phyloP scores from a whole-genome alignment of 495 filamentous ascomycete genomes.

The Hypomontagnella monticulosa region DNA sequence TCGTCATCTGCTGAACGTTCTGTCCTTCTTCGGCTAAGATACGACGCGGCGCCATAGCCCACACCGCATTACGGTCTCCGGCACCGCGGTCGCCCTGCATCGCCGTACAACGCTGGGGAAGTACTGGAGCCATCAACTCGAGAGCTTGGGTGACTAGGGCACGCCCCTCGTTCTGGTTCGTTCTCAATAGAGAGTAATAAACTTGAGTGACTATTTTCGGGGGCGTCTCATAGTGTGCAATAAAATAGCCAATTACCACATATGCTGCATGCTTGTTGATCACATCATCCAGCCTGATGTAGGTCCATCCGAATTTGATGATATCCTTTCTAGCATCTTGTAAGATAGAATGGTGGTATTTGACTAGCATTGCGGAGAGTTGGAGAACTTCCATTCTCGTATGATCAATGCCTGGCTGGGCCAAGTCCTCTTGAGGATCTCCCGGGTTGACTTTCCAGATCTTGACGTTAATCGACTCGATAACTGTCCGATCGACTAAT shows the following conservation, averaged over 20 bases:
- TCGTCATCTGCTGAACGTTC: conserved; percentile 94
- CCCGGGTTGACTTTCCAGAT: conserved; percentile 90
- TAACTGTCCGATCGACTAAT: conserved; percentile 86
- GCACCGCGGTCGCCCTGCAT: conserved; percentile 38
- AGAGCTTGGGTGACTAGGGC: conserved; percentile 92
- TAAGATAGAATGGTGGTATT: conserved; percentile 85
- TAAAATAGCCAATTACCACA: conserved; percentile 96
- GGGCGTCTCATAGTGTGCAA: conserved; percentile 95
- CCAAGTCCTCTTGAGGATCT: conserved; percentile 85
- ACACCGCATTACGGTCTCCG: conserved; percentile 66
- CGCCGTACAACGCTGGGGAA: conserved; percentile 75
- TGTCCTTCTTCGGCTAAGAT: conserved; percentile 96
- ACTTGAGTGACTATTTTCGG: conserved; percentile 95
- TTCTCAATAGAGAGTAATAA: conserved; percentile 87
- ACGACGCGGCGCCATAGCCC: conserved; percentile 90
- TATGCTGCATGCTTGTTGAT: conserved; percentile 99
- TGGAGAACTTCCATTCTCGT: conserved; percentile 96
- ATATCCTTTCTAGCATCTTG: conserved; percentile 95
- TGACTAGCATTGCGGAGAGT: conserved; percentile 91
- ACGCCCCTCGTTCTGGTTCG: conserved; percentile 93
- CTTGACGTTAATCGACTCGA: conserved; percentile 89
- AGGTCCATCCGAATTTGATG: conserved; percentile 99
- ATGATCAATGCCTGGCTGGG: conserved; percentile 90
- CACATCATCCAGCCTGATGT: conserved; percentile 94
- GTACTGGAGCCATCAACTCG: conserved; percentile 90